Evolutionary conservation across 1,284 basidiomycete genomes (phyloP).

Genomic region (Porogramme epimiltina): DNA sequence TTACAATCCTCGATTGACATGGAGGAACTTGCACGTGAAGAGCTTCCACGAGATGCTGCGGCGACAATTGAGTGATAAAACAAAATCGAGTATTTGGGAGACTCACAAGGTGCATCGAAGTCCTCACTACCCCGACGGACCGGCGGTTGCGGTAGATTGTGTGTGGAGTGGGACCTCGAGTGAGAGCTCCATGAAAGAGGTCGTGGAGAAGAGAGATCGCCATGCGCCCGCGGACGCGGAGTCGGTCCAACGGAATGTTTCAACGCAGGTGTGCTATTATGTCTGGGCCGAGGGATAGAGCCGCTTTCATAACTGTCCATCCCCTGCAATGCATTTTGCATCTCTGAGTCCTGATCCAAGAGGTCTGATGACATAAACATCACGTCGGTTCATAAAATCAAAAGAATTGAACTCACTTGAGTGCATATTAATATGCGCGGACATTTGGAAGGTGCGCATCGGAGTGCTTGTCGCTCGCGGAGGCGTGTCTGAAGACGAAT

Average conservation of each 20-base stretch:
- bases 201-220: constrained; percentile 12
- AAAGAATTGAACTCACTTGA: constrained; percentile 51
- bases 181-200: constrained; percentile 31
- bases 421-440: constrained; percentile 52
- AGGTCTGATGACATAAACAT: constrained; percentile 49
- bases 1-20: constrained; percentile 23
- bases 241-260: constrained; percentile 13
- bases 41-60: constrained; percentile 30
- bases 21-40: constrained; percentile 29
- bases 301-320: constrained; percentile 52
- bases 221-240: constrained; percentile 18
- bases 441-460: constrained; percentile 59
- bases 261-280: constrained; percentile 14
- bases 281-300: constrained; percentile 12
- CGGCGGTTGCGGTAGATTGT: constrained; percentile 26
- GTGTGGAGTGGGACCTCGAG: constrained; percentile 28
- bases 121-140: constrained; percentile 28
- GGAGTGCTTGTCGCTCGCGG: constrained; percentile 56
- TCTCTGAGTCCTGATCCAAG: constrained; percentile 70
- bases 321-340: constrained; percentile 66
- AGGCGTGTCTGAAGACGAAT: constrained; percentile 41
- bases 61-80: not conserved
- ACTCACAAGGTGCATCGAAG: constrained; percentile 28
- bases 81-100: not conserved
- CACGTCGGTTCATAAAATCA: not conserved